These are phyloP conservation scores for Helicocarpus griseus DNA, from an alignment of 2,329 filamentous ascomycete genomes.

Conservation along the genomic window DNA sequence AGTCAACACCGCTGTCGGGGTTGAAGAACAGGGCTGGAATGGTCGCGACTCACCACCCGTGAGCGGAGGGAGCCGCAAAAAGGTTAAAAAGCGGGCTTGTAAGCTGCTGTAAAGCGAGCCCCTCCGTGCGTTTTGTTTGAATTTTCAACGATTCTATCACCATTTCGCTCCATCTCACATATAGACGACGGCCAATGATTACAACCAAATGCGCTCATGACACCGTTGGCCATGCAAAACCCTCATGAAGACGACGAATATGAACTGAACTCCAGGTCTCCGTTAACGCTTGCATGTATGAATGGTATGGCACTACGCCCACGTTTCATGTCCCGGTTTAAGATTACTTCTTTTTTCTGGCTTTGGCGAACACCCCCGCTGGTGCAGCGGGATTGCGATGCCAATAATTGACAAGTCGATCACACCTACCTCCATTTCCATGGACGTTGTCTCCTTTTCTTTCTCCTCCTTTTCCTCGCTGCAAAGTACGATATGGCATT, in stretches of 20 bases:
- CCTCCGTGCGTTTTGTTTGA: background rate
- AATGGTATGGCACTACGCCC: background rate
- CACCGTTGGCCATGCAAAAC: background rate
- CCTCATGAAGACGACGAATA: constrained; percentile 2
- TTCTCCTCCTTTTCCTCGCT: background rate
- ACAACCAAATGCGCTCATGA: background rate
- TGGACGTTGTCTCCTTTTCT: background rate
- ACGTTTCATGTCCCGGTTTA: constrained; percentile 14
- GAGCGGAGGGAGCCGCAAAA: constrained; percentile 34
- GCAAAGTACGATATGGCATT: background rate
- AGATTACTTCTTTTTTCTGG: constrained; percentile 2
- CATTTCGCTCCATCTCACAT: background rate
- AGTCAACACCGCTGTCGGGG: constrained; percentile 79
- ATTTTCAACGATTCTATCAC: background rate
- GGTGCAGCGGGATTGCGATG: too few relatives aligned
- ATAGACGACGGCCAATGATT: background rate
- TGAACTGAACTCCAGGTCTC: background rate
- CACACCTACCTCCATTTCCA: constrained; percentile 6
- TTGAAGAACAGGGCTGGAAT: constrained; percentile 52
- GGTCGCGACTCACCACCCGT: constrained; percentile 23
- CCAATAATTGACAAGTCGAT: background rate
- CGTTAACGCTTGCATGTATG: constrained; percentile 1
- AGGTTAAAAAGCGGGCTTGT: constrained; percentile 79
- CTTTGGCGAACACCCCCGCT: background rate
- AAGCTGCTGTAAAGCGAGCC: constrained; percentile 54